phyloP scores from a whole-genome alignment of 2,329 filamentous ascomycete species.

The Fusarium bactridioides region DNA sequence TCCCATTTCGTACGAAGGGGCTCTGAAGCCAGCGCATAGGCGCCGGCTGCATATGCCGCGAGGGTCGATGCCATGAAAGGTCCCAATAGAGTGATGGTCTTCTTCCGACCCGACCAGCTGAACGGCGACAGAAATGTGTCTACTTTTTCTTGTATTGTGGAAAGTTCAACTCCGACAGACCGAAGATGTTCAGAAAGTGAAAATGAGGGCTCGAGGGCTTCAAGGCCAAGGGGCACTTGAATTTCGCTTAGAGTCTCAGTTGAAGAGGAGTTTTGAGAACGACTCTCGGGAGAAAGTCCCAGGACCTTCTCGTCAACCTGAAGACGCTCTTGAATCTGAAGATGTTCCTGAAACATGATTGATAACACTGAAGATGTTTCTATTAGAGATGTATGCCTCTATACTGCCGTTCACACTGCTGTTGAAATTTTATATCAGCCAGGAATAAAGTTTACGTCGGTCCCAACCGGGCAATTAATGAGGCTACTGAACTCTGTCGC shows the following conservation, averaged over 20 bases:
- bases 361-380: fast-evolving
- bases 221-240: not conserved
- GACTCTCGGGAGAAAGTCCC: not conserved
- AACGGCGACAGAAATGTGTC: constrained; percentile 4
- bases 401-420: not conserved
- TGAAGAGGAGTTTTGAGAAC: not conserved
- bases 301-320: not conserved
- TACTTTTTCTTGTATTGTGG: not conserved
- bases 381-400: fast-evolving
- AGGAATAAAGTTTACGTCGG: not conserved
- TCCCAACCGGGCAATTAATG: not conserved
- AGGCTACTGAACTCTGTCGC: no score
- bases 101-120: constrained; percentile 26
- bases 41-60: constrained; percentile 71
- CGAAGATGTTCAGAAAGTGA: not conserved
- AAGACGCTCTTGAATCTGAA: not conserved
- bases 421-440: not conserved
- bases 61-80: constrained; percentile 58
- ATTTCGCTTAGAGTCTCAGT: not conserved
- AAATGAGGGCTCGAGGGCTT: constrained; percentile 9
- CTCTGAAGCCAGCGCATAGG: constrained; percentile 64
- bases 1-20: constrained; percentile 66
- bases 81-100: constrained; percentile 26
- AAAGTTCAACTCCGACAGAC: not conserved
- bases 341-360: not conserved